Evolutionary conservation across 2,329 filamentous ascomycete genomes (phyloP).

Genomic region (Cladosporium sp.): DNA sequence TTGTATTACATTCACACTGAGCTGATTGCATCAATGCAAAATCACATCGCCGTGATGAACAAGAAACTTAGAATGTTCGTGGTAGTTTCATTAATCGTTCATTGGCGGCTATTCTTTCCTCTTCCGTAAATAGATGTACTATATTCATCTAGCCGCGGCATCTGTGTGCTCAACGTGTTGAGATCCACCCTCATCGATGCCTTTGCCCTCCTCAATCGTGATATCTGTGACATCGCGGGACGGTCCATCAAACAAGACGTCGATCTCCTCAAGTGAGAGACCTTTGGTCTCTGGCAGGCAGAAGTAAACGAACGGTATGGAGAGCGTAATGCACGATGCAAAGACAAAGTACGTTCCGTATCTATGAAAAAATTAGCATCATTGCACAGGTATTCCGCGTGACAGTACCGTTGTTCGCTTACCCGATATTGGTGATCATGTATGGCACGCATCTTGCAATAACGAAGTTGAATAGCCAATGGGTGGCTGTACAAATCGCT

Average conservation of each 20-base stretch:
- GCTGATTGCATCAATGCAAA: neutral
- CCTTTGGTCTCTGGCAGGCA: conserved; percentile 45
- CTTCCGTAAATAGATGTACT: neutral
- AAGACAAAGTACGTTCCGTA: conserved; percentile 27
- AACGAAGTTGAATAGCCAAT: conserved; percentile 31
- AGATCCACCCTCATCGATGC: conserved; percentile 11
- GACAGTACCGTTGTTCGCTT: neutral
- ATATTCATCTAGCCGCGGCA: neutral
- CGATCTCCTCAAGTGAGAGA: conserved; percentile 42
- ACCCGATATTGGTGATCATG: conserved; percentile 23
- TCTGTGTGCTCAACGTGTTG: conserved; percentile 5
- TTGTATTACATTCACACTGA: too few species aligned
- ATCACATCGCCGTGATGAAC: neutral
- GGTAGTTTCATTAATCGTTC: neutral
- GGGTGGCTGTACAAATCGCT: conserved; percentile 24
- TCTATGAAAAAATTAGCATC: neutral
- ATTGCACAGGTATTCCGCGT: neutral
- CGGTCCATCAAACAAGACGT: conserved; percentile 48
- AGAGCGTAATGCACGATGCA: conserved; percentile 31
- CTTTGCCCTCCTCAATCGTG: conserved; percentile 34
- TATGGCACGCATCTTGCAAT: conserved; percentile 26
- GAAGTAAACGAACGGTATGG: conserved; percentile 40
- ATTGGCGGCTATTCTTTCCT: neutral
- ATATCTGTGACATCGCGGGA: conserved; percentile 40
- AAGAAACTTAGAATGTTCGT: neutral